These are phyloP conservation scores for Dendrostoma leiphaemia DNA, from an alignment of 2,329 filamentous ascomycete species.

Conservation along the genomic window DNA sequence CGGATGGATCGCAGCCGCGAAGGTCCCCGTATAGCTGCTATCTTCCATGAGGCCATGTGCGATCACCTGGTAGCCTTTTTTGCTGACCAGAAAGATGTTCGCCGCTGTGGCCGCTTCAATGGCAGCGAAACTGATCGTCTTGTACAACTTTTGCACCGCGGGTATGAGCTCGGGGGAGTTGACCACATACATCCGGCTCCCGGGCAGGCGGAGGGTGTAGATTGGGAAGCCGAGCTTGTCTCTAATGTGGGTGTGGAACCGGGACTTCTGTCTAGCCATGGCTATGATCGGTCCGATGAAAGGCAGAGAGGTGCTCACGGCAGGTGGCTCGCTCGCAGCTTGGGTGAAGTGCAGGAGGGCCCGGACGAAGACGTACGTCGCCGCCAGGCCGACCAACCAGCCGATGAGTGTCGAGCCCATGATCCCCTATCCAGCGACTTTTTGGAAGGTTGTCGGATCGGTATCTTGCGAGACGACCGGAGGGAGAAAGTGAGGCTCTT, in stretches of 20 bases:
- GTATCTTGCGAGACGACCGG: too few species aligned
- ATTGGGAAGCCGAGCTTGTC: not conserved
- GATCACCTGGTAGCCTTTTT: constrained; percentile 1
- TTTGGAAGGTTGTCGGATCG: too few species aligned
- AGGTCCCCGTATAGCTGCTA: constrained; percentile 7
- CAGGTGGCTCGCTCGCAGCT: constrained; percentile 24
- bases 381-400: not conserved
- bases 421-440: too few species aligned
- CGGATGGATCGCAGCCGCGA: constrained; percentile 2
- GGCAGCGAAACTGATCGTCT: not conserved
- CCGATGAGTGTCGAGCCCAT: not conserved
- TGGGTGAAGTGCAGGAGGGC: constrained; percentile 24
- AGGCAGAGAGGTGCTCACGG: constrained; percentile 22
- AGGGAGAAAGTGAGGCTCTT: too few species aligned
- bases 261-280: constrained; percentile 16
- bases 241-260: not conserved
- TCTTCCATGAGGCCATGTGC: not conserved
- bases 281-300: constrained; percentile 26
- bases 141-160: not conserved
- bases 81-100: not conserved
- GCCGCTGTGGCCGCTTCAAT: not conserved
- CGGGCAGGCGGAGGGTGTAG: constrained; percentile 1
- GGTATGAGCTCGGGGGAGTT: constrained; percentile 2
- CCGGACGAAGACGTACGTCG: constrained; percentile 24
- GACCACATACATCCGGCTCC: not conserved